Conservation (phyloP, 2,329 filamentous ascomycete genomes). For the Corynespora cassiicola region DNA sequence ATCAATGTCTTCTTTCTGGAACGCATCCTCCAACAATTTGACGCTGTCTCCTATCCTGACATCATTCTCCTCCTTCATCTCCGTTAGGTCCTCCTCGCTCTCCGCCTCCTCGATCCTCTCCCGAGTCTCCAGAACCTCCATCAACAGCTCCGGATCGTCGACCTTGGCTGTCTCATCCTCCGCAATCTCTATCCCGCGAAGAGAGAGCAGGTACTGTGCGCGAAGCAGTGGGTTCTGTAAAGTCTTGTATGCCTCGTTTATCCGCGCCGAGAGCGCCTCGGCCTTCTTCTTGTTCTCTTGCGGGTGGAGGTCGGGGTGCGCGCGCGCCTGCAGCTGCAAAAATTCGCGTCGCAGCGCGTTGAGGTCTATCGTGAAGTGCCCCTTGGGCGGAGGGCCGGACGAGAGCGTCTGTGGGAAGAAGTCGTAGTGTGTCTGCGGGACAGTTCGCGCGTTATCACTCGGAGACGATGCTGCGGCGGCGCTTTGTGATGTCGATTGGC, state of each 20-base stretch:
- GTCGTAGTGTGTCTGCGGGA: constrained; percentile 73
- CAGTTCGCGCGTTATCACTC: constrained; percentile 8
- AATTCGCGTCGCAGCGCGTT: constrained; percentile 81
- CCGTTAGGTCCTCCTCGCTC: constrained; percentile 68
- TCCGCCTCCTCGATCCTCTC: constrained; percentile 65
- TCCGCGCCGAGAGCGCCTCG: constrained; percentile 78
- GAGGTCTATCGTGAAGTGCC: constrained; percentile 77
- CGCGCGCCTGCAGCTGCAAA: constrained; percentile 77
- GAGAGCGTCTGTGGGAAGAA: constrained; percentile 86
- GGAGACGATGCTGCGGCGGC: constrained; percentile 20
- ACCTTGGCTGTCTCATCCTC: constrained; percentile 78
- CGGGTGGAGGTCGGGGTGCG: constrained; percentile 73
- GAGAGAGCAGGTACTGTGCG: constrained; percentile 83
- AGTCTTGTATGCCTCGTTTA: constrained; percentile 93
- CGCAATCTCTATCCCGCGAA: constrained; percentile 77
- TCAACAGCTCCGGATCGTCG: constrained; percentile 74
- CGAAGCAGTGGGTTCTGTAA: constrained; percentile 78
- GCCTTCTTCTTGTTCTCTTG: constrained; percentile 64
- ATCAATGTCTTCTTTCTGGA: constrained; percentile 70
- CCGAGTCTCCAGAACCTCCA: constrained; percentile 77
- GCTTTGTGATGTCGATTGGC: constrained; percentile 34
- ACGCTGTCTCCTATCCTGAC: constrained; percentile 70
- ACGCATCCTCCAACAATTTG: constrained; percentile 66
- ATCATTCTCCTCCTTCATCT: constrained; percentile 71
- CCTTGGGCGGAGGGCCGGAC: constrained; percentile 75